Evolutionary conservation across 2,329 filamentous ascomycete species (phyloP), one percentile per base, ranked within the genome.

Genomic region (Rhinocladiella mackenziei): DNA sequence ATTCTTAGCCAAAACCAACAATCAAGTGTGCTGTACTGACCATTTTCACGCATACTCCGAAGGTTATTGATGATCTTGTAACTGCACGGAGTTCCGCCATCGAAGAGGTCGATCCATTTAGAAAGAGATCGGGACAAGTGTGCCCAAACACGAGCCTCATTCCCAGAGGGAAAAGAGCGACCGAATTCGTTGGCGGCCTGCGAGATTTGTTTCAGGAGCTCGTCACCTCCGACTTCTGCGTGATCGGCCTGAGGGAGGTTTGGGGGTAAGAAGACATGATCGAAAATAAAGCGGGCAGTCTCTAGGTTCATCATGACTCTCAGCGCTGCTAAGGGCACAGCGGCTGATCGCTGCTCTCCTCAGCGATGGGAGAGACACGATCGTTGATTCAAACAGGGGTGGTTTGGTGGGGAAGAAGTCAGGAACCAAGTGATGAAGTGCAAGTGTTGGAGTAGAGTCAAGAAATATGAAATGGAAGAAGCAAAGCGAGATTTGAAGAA

Each of bases 211-310:
- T 44, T 20, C 13, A 51, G 48, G 5, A 51, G 19, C 8, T 29
- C 22, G 22, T 45, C 32, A 14, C 44, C 35, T 14, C 36, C 44
- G 15, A 9, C n/a, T 34, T 55, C 42, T 57, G 57, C 55, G 23
- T 68, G 63, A 10, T 65, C 58, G 31, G 55, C 23, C 36, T 73
- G 65, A 0, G 73, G 73, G 0, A 76, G 58, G 29, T 70, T 62
- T 1, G 72, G 69, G 0, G 73, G 74, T 0, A 77, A 62, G 14
- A 75, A 72, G 1, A 75, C 56, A 53, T 77, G 71, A 26, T 74
- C 54, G 26, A 73, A 61, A 2, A 73, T 47, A 48, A 67, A 71
- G 26, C 19, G 23, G 10, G 13, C 29, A 4, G 14, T 17, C 22
- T 32, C 19, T 5, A n/a, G 47, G 23, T 39, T 28, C 44, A 47